Percentiles rank a stretch among this genome's conserved stretches.
These are phyloP conservation scores for Cryptosporidium sp. DNA, from an alignment of 169 alveolate genomes.

Conservation along the genomic window DNA sequence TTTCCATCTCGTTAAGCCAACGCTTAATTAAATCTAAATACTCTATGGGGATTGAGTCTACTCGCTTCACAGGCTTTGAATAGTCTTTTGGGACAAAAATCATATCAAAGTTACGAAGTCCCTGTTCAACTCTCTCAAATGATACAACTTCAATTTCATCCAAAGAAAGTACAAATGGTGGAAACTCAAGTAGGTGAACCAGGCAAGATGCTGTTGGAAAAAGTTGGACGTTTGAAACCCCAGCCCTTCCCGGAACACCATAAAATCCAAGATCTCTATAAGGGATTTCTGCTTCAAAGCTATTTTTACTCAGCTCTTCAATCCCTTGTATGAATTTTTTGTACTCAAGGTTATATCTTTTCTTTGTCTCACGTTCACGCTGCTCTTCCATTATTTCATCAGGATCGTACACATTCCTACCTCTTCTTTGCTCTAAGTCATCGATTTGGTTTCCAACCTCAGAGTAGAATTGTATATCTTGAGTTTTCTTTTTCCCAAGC, in stretches of 20 bases:
- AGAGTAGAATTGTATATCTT: slow-evolving; percentile 94
- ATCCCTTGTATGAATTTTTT: slow-evolving; percentile 86
- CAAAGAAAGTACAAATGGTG: slow-evolving; percentile 95
- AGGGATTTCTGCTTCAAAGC: slow-evolving; percentile 38
- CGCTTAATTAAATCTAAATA: slow-evolving; percentile 92
- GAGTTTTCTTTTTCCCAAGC: slow-evolving; percentile 94
- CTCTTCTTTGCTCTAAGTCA: slow-evolving; percentile 94
- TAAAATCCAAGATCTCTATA: slow-evolving; percentile 91
- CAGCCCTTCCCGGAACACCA: slow-evolving; percentile 94
- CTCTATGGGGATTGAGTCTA: slow-evolving; percentile 94
- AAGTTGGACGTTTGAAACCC: slow-evolving; percentile 90
- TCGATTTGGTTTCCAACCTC: slow-evolving; percentile 97
- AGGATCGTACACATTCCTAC: slow-evolving; percentile 90
- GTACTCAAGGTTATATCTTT: slow-evolving; percentile 91
- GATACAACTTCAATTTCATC: slow-evolving; percentile 96
- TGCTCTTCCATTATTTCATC: slow-evolving; percentile 96
- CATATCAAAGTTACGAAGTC: slow-evolving; percentile 96
- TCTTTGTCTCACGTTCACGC: slow-evolving; percentile 94
- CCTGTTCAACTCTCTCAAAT: slow-evolving; percentile 96
- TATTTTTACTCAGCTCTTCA: slow-evolving; percentile 59
- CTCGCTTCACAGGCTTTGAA: slow-evolving; percentile 92
- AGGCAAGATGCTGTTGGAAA: slow-evolving; percentile 95
- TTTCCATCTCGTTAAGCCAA: slow-evolving; percentile 89
- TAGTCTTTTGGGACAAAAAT: slow-evolving; percentile 94
- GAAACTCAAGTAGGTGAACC: slow-evolving; percentile 94